These are phyloP conservation scores for Cupressus sempervirens DNA, from an alignment of 75 land plant species.

Conservation along the genomic window DNA sequence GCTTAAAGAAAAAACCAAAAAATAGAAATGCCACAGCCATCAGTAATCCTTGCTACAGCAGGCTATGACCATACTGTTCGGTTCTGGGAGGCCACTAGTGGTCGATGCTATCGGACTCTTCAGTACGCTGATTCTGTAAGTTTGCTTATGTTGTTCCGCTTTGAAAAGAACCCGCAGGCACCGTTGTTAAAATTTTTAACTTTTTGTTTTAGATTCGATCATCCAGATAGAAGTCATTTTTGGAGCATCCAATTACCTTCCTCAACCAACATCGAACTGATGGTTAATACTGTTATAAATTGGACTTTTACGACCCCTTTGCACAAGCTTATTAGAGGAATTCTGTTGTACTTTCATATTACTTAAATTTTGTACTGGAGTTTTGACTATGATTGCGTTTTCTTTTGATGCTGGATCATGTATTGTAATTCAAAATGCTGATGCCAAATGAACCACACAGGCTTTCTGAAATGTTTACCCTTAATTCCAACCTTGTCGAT, in stretches of 20 bases:
- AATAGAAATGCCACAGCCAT: conserved; percentile 77
- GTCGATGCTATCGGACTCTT: conserved; percentile 85
- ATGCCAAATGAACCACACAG: too few relatives aligned
- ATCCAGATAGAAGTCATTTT: not conserved
- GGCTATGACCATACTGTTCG: conserved; percentile 92
- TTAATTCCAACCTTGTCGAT: too few relatives aligned
- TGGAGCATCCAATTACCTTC: not conserved
- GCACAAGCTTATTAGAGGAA: not conserved
- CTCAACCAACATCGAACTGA: not conserved
- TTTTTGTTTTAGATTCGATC: not conserved
- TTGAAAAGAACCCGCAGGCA: not conserved
- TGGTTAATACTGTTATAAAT: not conserved
- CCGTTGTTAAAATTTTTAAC: not conserved
- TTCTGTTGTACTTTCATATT: too few relatives aligned
- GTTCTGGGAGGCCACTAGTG: conserved; percentile 96
- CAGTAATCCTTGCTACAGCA: conserved; percentile 91
- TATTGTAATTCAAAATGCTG: too few relatives aligned
- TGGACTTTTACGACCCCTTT: not conserved
- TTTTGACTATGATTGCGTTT: too few relatives aligned
- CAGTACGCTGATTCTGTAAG: conserved; percentile 89
- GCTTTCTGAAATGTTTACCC: too few relatives aligned
- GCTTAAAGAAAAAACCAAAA: not conserved
- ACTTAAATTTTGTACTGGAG: too few relatives aligned
- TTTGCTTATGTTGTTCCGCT: not conserved
- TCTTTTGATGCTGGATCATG: too few relatives aligned